Conservation (phyloP, 441 rosid genomes). For the Syzygium malaccense region DNA sequence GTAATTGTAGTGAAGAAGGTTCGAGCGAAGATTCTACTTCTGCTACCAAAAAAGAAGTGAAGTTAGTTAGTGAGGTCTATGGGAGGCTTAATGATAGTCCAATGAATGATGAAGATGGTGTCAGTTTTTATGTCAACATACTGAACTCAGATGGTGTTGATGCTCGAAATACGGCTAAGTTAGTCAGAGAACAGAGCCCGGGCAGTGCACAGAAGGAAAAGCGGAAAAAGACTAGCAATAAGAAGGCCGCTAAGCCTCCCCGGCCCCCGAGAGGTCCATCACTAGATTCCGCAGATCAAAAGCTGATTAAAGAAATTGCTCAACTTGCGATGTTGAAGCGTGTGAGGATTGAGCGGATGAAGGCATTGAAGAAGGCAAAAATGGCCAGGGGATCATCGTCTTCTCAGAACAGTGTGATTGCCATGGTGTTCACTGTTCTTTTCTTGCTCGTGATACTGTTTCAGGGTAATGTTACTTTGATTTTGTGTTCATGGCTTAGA, state of each 20-base stretch:
- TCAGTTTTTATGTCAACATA: constrained; percentile 13
- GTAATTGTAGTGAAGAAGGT: constrained; percentile 18
- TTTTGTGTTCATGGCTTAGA: neutral
- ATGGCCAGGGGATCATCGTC: constrained; percentile 60
- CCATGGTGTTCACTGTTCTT: constrained; percentile 52
- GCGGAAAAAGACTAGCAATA: constrained; percentile 44
- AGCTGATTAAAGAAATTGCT: constrained; percentile 67
- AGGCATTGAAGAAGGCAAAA: constrained; percentile 78
- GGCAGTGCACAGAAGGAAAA: constrained; percentile 38
- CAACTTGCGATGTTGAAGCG: constrained; percentile 87
- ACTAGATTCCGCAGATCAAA: constrained; percentile 76
- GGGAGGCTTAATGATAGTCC: constrained; percentile 21
- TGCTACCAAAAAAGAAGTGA: constrained; percentile 21
- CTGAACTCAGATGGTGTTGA: constrained; percentile 12
- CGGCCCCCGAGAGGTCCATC: constrained; percentile 91
- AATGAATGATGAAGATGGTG: constrained; percentile 16
- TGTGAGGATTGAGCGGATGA: constrained; percentile 75
- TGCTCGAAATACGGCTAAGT: constrained; percentile 16
- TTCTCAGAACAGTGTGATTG: constrained; percentile 34
- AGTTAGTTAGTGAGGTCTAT: constrained; percentile 24
- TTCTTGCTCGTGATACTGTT: constrained; percentile 55
- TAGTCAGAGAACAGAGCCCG: constrained; percentile 15
- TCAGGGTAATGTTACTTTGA: constrained; percentile 40
- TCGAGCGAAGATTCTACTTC: constrained; percentile 3
- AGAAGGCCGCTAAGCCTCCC: constrained; percentile 73